Evolutionary conservation across 179 eudicot genomes (phyloP).

Genomic region (Monotropa hypopitys): DNA sequence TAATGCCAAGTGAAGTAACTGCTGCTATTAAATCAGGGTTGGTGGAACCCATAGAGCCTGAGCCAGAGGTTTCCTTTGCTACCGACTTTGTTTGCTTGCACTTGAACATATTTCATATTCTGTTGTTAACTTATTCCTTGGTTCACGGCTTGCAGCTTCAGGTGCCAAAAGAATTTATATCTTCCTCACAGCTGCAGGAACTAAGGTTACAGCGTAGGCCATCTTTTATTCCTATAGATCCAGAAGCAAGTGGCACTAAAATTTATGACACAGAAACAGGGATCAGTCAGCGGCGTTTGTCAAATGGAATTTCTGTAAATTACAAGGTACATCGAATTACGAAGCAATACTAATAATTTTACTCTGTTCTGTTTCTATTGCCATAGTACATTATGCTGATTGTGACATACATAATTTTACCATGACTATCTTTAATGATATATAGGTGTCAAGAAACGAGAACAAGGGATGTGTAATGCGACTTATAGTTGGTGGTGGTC

Average conservation of each 20-base stretch:
- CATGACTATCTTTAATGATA: constrained; percentile 8
- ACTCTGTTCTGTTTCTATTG: not conserved
- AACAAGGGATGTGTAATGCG: constrained; percentile 95
- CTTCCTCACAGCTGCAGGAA: constrained; percentile 47
- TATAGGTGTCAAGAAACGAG: constrained; percentile 67
- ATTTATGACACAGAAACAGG: constrained; percentile 73
- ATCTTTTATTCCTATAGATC: constrained; percentile 38
- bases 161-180: constrained; percentile 85
- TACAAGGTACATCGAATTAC: constrained; percentile 56
- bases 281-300: constrained; percentile 72
- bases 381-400: not conserved
- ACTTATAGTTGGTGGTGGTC: constrained; percentile 92
- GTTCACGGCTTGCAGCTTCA: constrained; percentile 55
- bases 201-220: constrained; percentile 46
- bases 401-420: not conserved
- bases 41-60: constrained; percentile 84
- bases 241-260: constrained; percentile 31
- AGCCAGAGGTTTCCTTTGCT: constrained; percentile 61
- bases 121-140: constrained; percentile 1
- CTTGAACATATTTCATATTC: not conserved
- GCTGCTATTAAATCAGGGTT: constrained; percentile 75
- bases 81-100: constrained; percentile 2
- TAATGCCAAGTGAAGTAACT: constrained; percentile 70
- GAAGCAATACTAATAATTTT: not conserved
- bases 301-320: constrained; percentile 87